These are phyloP conservation scores for Cryptococcus hybrid DNA, from an alignment of 1,284 basidiomycete species.

Conservation along the genomic window DNA sequence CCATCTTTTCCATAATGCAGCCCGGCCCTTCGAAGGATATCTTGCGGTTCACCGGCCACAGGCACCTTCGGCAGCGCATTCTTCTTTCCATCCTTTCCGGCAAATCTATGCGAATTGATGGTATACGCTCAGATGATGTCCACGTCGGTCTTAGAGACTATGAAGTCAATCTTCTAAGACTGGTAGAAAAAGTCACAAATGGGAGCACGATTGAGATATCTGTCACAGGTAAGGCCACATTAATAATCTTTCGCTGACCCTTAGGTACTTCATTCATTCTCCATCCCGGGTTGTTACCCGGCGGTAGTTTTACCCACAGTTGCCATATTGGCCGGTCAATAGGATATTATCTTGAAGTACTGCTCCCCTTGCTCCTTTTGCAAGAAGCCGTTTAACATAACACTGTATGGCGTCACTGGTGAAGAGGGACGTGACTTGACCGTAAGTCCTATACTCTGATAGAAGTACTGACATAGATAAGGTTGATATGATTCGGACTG, in stretches of 20 bases:
- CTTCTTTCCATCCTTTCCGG: constrained; percentile 86
- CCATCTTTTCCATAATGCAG: constrained; percentile 42
- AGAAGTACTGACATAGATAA: constrained; percentile 33
- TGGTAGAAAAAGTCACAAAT: constrained; percentile 92
- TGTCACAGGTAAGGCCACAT: constrained; percentile 68
- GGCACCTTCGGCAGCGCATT: constrained; percentile 78
- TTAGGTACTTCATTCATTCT: constrained; percentile 84
- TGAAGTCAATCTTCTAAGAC: constrained; percentile 84
- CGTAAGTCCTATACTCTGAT: constrained; percentile 54
- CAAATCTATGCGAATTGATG: constrained; percentile 79
- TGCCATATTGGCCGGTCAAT: constrained; percentile 83
- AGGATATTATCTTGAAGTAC: constrained; percentile 86
- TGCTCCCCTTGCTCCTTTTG: constrained; percentile 86
- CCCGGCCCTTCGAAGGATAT: constrained; percentile 31
- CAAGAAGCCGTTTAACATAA: constrained; percentile 80
- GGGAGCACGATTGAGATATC: constrained; percentile 95
- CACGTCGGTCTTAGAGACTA: constrained; percentile 95
- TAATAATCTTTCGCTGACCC: neutral
- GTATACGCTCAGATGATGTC: constrained; percentile 86
- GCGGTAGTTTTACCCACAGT: constrained; percentile 78
- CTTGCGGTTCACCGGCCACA: constrained; percentile 68
- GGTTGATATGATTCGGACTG: constrained; percentile 89
- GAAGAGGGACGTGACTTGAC: constrained; percentile 78
- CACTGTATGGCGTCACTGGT: constrained; percentile 84
- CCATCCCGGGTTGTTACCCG: constrained; percentile 87